Evolutionary conservation across 2,329 filamentous ascomycete genomes (phyloP).

Genomic region (Trichoderma endophyticum): DNA sequence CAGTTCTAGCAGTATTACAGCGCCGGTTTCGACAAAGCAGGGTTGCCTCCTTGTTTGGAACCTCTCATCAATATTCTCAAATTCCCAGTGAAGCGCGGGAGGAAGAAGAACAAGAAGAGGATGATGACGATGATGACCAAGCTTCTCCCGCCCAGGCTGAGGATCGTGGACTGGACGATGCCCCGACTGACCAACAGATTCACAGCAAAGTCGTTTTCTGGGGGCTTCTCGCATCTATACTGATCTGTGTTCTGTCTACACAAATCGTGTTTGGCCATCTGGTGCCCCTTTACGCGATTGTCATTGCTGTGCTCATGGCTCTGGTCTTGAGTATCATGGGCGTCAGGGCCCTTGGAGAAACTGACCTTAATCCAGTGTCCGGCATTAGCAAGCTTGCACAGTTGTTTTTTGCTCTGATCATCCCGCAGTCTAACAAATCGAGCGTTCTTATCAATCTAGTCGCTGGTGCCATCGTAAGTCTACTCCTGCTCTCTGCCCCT

Average conservation of each 20-base stretch:
- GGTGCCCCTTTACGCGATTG: constrained; percentile 72
- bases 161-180: constrained; percentile 63
- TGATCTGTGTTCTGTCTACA: constrained; percentile 77
- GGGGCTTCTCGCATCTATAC: constrained; percentile 72
- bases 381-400: constrained; percentile 97
- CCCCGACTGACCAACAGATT: constrained; percentile 79
- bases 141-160: neutral
- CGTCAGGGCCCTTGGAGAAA: constrained; percentile 69
- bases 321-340: constrained; percentile 75
- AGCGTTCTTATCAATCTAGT: constrained; percentile 94
- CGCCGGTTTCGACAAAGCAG: constrained; percentile 24
- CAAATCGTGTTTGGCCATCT: constrained; percentile 79
- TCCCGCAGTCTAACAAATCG: constrained; percentile 74
- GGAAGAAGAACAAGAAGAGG: neutral
- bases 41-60: constrained; percentile 22
- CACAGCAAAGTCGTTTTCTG: constrained; percentile 66
- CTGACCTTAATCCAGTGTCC: constrained; percentile 92
- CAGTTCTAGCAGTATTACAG: constrained; percentile 5
- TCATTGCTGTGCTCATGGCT: constrained; percentile 79
- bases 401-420: constrained; percentile 87
- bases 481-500: neutral
- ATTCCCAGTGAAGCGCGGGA: constrained; percentile 21
- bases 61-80: constrained; percentile 25
- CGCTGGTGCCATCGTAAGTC: constrained; percentile 71
- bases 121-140: constrained; percentile 19